A percentile compares a stretch with the other conserved stretches of the same genome.
Evolutionary conservation across 805 yeast genomes (phyloP).

Genomic region (Kazachstania psychrophila): DNA sequence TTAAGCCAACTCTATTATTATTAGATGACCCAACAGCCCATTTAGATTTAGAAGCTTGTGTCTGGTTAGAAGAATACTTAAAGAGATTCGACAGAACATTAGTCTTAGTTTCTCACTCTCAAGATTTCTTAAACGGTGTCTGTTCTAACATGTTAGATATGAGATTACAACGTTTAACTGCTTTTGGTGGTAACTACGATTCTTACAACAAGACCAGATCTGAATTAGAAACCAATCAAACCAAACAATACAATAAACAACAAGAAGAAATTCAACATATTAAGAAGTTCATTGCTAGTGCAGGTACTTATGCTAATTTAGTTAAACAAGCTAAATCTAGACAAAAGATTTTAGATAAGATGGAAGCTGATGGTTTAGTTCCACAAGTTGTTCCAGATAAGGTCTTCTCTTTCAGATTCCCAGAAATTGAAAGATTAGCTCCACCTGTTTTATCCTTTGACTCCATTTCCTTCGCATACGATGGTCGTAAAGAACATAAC

Average conservation of each 20-base stretch:
- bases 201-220: constrained; percentile 88
- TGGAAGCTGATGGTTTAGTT: constrained; percentile 98
- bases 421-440: constrained; percentile 92
- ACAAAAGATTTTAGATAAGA: constrained; percentile 97
- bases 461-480: constrained; percentile 86
- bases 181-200: constrained; percentile 98
- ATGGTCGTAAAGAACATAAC: constrained; percentile 73
- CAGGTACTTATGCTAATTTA: constrained; percentile 98
- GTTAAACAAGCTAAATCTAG: constrained; percentile 98
- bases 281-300: constrained; percentile 97
- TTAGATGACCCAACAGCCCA: constrained; percentile 99
- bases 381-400: constrained; percentile 88
- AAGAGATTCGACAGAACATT: constrained; percentile 89
- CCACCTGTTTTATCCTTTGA: constrained; percentile 98
- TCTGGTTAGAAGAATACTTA: constrained; percentile 97
- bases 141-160: constrained; percentile 97
- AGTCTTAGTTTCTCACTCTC: constrained; percentile 93
- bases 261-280: constrained; percentile 98
- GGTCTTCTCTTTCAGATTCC: constrained; percentile 89
- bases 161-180: constrained; percentile 67
- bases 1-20: constrained; percentile 87
- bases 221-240: constrained; percentile 93
- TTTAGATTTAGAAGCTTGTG: constrained; percentile 98
- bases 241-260: constrained; percentile 93
- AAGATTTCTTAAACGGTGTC: constrained; percentile 98